These are phyloP conservation scores for Starmerella apicola DNA, from an alignment of 805 yeast species.

Conservation along the genomic window DNA sequence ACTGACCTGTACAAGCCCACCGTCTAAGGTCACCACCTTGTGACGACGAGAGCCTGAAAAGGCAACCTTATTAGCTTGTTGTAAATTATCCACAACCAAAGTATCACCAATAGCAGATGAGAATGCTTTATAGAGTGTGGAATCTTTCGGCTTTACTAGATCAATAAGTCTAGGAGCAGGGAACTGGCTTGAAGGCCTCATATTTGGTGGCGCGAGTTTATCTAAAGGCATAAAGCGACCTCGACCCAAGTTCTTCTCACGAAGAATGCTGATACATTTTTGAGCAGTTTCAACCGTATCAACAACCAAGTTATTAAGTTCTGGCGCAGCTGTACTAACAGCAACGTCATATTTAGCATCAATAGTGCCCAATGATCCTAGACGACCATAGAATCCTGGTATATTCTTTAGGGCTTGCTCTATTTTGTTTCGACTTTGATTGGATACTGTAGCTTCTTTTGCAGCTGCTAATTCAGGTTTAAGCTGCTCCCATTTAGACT, in stretches of 20 bases:
- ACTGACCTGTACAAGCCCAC: slow-evolving; percentile 78
- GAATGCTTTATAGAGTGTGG: slow-evolving; percentile 72
- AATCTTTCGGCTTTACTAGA: slow-evolving; percentile 53
- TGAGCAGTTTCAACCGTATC: slow-evolving; percentile 64
- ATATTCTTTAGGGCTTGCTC: slow-evolving; percentile 57
- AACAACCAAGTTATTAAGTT: slow-evolving; percentile 85
- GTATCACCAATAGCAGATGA: slow-evolving; percentile 80
- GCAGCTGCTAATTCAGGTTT: slow-evolving; percentile 46
- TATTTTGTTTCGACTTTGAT: slow-evolving; percentile 62
- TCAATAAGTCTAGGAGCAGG: slow-evolving; percentile 69
- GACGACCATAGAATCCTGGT: slow-evolving; percentile 73
- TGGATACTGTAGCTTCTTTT: slow-evolving; percentile 39
- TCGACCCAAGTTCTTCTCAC: slow-evolving; percentile 74
- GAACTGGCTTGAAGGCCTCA: slow-evolving; percentile 24
- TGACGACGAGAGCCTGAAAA: slow-evolving; percentile 58
- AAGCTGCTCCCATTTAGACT: slow-evolving; percentile 28
- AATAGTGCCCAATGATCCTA: slow-evolving; percentile 87
- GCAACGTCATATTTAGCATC: slow-evolving; percentile 86
- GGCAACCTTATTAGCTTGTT: slow-evolving; percentile 78
- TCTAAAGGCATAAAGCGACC: slow-evolving; percentile 76
- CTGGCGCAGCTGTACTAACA: slow-evolving; percentile 85
- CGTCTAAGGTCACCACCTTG: slow-evolving; percentile 87
- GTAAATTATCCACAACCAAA: slow-evolving; percentile 64
- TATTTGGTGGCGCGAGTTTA: slow-evolving; percentile 47
- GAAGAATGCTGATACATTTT: slow-evolving; percentile 66